These are phyloP conservation scores for Candida caryicola DNA, from an alignment of 805 yeast species.

Conservation along the genomic window DNA sequence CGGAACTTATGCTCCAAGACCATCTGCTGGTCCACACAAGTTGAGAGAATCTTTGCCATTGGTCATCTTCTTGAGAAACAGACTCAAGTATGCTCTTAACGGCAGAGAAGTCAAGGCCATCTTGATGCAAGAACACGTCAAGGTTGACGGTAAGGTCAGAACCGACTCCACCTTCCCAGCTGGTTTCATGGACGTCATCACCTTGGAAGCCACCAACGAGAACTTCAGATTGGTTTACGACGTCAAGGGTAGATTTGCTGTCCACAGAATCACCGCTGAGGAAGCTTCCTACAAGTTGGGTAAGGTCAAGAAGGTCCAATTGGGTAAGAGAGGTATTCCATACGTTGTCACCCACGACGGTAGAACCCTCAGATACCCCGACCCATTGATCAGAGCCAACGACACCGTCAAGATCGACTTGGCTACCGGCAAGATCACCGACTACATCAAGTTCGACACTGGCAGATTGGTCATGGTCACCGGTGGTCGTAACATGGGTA, in stretches of 20 bases:
- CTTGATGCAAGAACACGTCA: slow-evolving; percentile 33
- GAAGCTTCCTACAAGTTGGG: slow-evolving; percentile 98
- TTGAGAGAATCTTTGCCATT: slow-evolving; percentile 33
- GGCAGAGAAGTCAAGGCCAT: slow-evolving; percentile 35
- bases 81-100: slow-evolving; percentile 34
- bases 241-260: slow-evolving; percentile 98
- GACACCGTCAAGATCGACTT: slow-evolving; percentile 97
- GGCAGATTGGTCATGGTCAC: slow-evolving; percentile 89
- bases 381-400: slow-evolving; percentile 93
- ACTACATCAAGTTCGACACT: slow-evolving; percentile 86
- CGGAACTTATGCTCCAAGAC: slow-evolving; percentile 99
- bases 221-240: slow-evolving; percentile 99
- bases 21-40: slow-evolving; percentile 98
- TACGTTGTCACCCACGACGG: slow-evolving; percentile 99
- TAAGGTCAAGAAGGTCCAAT: slow-evolving; percentile 96
- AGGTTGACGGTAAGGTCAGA: slow-evolving; percentile 98
- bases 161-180: slow-evolving; percentile 98
- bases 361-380: slow-evolving; percentile 99
- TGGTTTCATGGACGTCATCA: slow-evolving; percentile 98
- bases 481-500: slow-evolving; percentile 98
- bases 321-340: slow-evolving; percentile 98
- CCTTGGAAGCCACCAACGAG: slow-evolving; percentile 97
- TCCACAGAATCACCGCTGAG: slow-evolving; percentile 98
- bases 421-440: slow-evolving; percentile 91
- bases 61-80: slow-evolving; percentile 33